Conservation (phyloP, 371 early-diverging fungal genomes). For the Parasitella parasitica region DNA sequence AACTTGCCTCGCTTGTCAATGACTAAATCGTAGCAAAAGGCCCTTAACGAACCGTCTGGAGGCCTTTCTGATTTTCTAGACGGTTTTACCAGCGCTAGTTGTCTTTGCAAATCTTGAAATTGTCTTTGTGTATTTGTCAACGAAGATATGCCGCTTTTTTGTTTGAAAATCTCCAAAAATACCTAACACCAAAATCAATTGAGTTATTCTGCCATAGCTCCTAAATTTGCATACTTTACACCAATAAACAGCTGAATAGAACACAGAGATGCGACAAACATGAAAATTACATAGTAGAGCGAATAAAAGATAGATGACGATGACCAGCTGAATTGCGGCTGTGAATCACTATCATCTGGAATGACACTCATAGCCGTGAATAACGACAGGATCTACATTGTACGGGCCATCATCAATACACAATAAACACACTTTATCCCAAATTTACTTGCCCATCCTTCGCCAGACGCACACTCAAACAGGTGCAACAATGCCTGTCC, state of each 20-base stretch:
- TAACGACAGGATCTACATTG: constrained; percentile 35
- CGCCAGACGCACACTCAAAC: constrained; percentile 57
- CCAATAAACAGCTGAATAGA: constrained; percentile 59
- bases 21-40: constrained; percentile 48
- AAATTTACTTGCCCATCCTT: constrained; percentile 47
- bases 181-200: background rate
- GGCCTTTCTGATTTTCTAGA: constrained; percentile 42
- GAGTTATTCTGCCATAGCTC: background rate
- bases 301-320: constrained; percentile 42
- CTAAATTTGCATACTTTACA: constrained; percentile 7
- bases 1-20: constrained; percentile 47
- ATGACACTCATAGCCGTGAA: constrained; percentile 43
- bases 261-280: constrained; percentile 56
- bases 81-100: constrained; percentile 47
- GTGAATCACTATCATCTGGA: constrained; percentile 18
- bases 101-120: constrained; percentile 52
- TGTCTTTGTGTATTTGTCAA: constrained; percentile 53
- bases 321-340: constrained; percentile 42
- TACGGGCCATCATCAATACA: too few relatives aligned
- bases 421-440: too few relatives aligned
- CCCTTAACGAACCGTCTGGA: constrained; percentile 22
- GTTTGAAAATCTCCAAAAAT: constrained; percentile 55
- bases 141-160: constrained; percentile 50
- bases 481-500: constrained; percentile 44
- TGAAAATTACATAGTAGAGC: constrained; percentile 49